Evolutionary conservation across 2,329 filamentous ascomycete species (phyloP), one percentile per base, ranked within the genome.

Genomic region (Volutella citrinella): DNA sequence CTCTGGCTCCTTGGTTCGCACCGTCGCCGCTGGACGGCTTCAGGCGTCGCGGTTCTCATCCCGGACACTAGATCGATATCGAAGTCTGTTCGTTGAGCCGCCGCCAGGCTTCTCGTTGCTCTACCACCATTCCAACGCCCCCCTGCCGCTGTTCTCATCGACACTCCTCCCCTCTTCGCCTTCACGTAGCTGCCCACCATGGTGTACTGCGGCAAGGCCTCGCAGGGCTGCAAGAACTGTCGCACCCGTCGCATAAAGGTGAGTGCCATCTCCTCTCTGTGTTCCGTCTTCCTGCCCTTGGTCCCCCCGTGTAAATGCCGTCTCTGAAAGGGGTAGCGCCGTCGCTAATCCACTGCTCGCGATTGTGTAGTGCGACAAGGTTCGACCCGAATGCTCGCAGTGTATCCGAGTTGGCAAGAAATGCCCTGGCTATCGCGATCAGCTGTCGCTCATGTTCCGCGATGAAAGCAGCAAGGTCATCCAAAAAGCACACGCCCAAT

Each of bases 401-500:
- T 82, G 79, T 52, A 62, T 72, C 27, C 74, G 77, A 24, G 70
- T 77, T 27, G 69, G 70, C 49, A 76, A 78, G 56, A 69, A 64
- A 48, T 83, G 79, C 46, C 76, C 78, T 14, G 79, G 79, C 7
- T 82, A 83, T 49, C 69, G 79, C 45, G 78, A 82, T 43, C 75
- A 80, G 55, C 60, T 82, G 20, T 78, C 77, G 19, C 63, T 82
- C 37, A 75, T 82, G 70, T 83, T 83, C 53, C 75, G 78, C 22
- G 78, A 83, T 60, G 78, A 83, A 59, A 82, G 74, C 48, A 73
- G 66, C 46, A 76, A 80, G 48, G 77, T 82, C 27, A 73, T 77
- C 17, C 69, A 69, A 42, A 81, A 78, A 51, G 72, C 72, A 14
- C 71, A 75, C 35, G 72, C 70, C 17, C 71, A 66, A 56, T 74